A percentile compares a stretch with the other conserved stretches of the same genome.
These are phyloP conservation scores for Chionographis japonica DNA, from an alignment of 106 monocot genomes.

Conservation along the genomic window DNA sequence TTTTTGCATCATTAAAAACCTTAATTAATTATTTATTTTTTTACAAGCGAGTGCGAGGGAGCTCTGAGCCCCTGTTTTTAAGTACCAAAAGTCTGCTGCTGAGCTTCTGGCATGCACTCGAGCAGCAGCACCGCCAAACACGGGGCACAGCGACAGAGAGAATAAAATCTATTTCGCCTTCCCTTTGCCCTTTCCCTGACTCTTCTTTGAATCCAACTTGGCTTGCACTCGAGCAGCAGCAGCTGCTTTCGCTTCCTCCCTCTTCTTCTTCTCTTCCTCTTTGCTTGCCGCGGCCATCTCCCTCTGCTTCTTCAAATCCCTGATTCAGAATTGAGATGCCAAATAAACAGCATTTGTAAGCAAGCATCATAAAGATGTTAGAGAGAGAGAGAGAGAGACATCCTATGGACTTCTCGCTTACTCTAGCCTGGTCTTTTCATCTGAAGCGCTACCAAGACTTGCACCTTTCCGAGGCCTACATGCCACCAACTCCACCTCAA, in stretches of 20 bases:
- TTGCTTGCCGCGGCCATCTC: constrained; percentile 72
- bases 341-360: too few species aligned
- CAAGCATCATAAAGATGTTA: background rate
- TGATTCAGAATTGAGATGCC: constrained; percentile 11
- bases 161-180: constrained; percentile 55
- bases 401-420: too few species aligned
- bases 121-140: constrained; percentile 70
- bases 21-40: too few species aligned
- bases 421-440: constrained; percentile 88
- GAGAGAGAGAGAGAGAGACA: too few species aligned
- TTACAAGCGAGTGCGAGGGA: too few species aligned
- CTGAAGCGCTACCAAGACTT: constrained; percentile 48
- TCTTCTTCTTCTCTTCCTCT: constrained; percentile 89
- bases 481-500: constrained; percentile 86
- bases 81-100: too few species aligned
- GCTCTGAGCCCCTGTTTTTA: too few species aligned
- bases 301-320: constrained; percentile 92
- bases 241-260: constrained; percentile 96
- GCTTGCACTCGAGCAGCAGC: constrained; percentile 96
- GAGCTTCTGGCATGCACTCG: constrained; percentile 63
- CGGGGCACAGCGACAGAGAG: too few species aligned
- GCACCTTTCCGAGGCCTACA: constrained; percentile 91
- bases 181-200: constrained; percentile 81
- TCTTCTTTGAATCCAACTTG: constrained; percentile 92
- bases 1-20: too few species aligned